Conservation (phyloP, 1,139 yeast genomes). For the Taphrina wiesneri region DNA sequence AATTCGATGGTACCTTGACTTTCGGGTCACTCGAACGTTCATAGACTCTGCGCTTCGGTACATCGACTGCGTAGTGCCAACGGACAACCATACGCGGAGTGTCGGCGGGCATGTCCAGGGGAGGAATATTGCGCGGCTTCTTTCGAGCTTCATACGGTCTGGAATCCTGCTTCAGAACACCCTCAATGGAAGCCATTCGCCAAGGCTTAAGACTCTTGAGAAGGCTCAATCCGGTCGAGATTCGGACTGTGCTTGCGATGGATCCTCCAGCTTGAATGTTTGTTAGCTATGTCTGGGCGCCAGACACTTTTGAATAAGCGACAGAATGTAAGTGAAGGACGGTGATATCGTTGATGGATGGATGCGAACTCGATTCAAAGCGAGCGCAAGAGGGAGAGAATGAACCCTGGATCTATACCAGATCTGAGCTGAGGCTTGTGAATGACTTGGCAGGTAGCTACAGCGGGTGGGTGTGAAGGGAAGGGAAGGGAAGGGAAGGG, state of each 20-base stretch:
- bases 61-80: conserved; percentile 37
- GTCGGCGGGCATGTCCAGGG: conserved; percentile 12
- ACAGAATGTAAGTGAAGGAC: background rate
- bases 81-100: conserved; percentile 25
- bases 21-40: conserved; percentile 36
- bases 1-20: conserved; percentile 22
- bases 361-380: too few species aligned
- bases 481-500: background rate
- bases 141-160: conserved; percentile 10
- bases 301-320: background rate
- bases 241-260: conserved; percentile 13
- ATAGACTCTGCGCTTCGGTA: conserved; percentile 28
- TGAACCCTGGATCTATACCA: too few species aligned
- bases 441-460: background rate
- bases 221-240: conserved; percentile 16
- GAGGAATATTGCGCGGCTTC: conserved; percentile 10
- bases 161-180: conserved; percentile 18
- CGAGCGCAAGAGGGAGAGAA: too few species aligned
- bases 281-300: background rate
- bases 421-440: background rate
- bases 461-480: too few species aligned
- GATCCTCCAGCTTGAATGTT: conserved; percentile 25
- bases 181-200: conserved; percentile 3
- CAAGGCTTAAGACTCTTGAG: background rate
- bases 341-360: too few species aligned